Evolutionary conservation across 139 green algal species (phyloP).

Genomic region (Picochlorum sp.): DNA sequence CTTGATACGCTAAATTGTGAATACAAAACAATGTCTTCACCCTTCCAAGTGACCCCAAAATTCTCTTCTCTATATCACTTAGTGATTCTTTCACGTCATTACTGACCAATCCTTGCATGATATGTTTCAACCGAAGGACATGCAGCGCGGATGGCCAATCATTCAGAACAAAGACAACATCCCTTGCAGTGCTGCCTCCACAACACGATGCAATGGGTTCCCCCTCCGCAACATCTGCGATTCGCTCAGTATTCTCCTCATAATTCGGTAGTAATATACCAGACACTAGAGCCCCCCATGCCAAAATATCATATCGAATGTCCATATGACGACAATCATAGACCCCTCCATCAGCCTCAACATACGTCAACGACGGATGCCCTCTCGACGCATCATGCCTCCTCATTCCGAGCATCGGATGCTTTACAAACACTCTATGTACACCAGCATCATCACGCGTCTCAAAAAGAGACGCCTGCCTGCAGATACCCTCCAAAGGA

Average conservation of each 20-base stretch:
- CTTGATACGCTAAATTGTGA: constrained; percentile 43
- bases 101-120: neutral
- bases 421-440: constrained; percentile 72
- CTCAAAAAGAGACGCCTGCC: no score
- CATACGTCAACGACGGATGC: constrained; percentile 33
- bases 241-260: neutral
- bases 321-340: constrained; percentile 35
- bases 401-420: constrained; percentile 52
- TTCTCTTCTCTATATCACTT: neutral
- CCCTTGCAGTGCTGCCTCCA: neutral
- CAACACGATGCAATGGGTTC: neutral
- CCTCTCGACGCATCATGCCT: constrained; percentile 5
- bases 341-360: constrained; percentile 15
- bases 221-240: no score
- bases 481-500: no score
- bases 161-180: constrained; percentile 36
- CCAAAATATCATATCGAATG: constrained; percentile 62
- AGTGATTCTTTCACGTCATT: neutral
- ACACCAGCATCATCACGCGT: constrained; percentile 36
- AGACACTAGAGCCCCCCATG: constrained; percentile 69
- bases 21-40: constrained; percentile 31
- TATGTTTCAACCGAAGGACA: constrained; percentile 29
- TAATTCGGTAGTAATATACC: constrained; percentile 43
- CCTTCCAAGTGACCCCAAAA: constrained; percentile 13
- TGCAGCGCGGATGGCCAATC: constrained; percentile 40